Percentiles rank a stretch among this genome's conserved stretches.
These are phyloP conservation scores for Penicillium hesseltinei DNA, from an alignment of 2,329 filamentous ascomycete genomes.

Conservation along the genomic window DNA sequence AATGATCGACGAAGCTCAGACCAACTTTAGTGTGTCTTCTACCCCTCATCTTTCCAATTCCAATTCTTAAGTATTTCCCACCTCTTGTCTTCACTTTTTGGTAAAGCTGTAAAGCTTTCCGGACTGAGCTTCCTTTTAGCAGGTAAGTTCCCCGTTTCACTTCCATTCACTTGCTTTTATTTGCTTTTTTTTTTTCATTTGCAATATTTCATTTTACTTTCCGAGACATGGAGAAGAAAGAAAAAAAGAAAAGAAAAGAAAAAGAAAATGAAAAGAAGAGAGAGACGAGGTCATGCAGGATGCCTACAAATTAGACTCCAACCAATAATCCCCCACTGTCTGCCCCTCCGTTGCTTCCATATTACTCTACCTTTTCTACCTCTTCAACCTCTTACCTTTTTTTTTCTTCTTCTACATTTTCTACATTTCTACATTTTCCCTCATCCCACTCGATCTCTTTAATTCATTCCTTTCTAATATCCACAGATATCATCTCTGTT, in stretches of 20 bases:
- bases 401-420: background rate
- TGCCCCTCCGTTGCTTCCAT: slow-evolving; percentile 6
- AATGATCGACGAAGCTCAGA: slow-evolving; percentile 10
- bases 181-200: background rate
- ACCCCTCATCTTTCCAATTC: slow-evolving; percentile 6
- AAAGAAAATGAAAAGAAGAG: background rate
- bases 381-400: background rate
- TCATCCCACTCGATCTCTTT: background rate
- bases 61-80: background rate
- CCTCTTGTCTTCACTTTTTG: background rate
- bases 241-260: background rate
- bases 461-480: slow-evolving; percentile 13
- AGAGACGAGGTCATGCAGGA: slow-evolving; percentile 5
- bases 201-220: background rate
- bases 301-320: slow-evolving; percentile 11
- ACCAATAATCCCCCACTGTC: slow-evolving; percentile 7
- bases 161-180: background rate
- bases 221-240: background rate
- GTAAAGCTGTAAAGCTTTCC: background rate
- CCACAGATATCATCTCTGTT: background rate
- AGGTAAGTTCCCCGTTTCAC: background rate
- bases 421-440: background rate
- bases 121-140: background rate
- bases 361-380: background rate
- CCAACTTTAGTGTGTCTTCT: slow-evolving; percentile 1